Evolutionary conservation across 2,329 filamentous ascomycete species (phyloP).

Genomic region (Botrytis aclada): DNA sequence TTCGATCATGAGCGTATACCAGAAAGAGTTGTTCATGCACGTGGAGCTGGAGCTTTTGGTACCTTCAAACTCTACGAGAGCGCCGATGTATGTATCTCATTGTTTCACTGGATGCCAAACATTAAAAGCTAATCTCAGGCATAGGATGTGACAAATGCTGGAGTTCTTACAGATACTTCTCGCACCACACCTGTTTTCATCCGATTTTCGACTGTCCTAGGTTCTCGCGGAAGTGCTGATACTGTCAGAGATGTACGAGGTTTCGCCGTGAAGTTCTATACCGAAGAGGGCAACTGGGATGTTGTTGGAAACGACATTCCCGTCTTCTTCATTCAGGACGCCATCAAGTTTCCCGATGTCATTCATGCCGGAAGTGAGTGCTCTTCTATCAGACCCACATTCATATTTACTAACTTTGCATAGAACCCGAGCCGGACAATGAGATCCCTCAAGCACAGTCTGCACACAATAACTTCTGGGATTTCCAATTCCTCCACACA

Average conservation of each 20-base stretch:
- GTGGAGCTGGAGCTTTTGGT: conserved; percentile 62
- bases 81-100: conserved; percentile 42
- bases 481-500: conserved; percentile 64
- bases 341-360: conserved; percentile 70
- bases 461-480: conserved; percentile 76
- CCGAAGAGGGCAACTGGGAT: conserved; percentile 74
- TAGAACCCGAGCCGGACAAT: conserved; percentile 67
- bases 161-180: conserved; percentile 64
- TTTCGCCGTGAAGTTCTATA: conserved; percentile 77
- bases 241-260: conserved; percentile 81
- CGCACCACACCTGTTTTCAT: conserved; percentile 65
- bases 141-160: conserved; percentile 53
- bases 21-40: conserved; percentile 62
- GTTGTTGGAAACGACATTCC: conserved; percentile 72
- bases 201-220: conserved; percentile 76
- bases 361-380: conserved; percentile 46
- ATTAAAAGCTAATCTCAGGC: background rate
- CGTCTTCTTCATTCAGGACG: conserved; percentile 74
- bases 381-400: conserved; percentile 14
- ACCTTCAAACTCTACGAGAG: conserved; percentile 65
- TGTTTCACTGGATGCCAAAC: too few species aligned
- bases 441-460: conserved; percentile 69
- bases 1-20: conserved; percentile 75
- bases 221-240: conserved; percentile 72
- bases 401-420: conserved; percentile 32